Conservation (phyloP, 257 asterid species). For the Dorcoceras hygrometricum region DNA sequence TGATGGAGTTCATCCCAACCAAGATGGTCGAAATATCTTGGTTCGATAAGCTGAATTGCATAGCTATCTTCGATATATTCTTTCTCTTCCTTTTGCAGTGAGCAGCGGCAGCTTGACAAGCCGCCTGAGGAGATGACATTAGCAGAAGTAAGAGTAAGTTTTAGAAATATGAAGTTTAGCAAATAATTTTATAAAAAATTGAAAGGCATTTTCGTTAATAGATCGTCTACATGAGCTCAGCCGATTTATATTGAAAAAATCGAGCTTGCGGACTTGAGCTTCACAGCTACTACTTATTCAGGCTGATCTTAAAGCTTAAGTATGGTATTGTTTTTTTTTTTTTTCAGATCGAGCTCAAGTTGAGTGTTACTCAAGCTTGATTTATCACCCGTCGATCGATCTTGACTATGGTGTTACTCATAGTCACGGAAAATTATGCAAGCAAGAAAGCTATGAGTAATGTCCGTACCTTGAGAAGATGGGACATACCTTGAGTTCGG, state of each 20-base stretch:
- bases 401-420: background rate
- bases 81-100: conserved; percentile 67
- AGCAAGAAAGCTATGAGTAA: background rate
- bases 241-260: background rate
- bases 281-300: background rate
- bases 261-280: background rate
- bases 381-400: too few species aligned
- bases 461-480: conserved; percentile 1
- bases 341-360: too few species aligned
- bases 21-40: conserved; percentile 69
- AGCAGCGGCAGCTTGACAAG: conserved; percentile 78
- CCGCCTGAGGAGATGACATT: conserved; percentile 47
- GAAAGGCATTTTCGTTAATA: background rate
- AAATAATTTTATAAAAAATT: too few species aligned
- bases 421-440: background rate
- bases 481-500: conserved; percentile 69
- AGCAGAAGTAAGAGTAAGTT: conserved; percentile 16
- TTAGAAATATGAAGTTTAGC: background rate
- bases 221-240: background rate
- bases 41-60: conserved; percentile 83
- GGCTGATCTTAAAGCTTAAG: background rate
- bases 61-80: conserved; percentile 68
- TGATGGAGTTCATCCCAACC: conserved; percentile 88
- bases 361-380: too few species aligned
- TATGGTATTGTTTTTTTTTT: too few species aligned